phyloP scores from a whole-genome alignment of 352 stramenopile species.

The Globisporangium emineosum region DNA sequence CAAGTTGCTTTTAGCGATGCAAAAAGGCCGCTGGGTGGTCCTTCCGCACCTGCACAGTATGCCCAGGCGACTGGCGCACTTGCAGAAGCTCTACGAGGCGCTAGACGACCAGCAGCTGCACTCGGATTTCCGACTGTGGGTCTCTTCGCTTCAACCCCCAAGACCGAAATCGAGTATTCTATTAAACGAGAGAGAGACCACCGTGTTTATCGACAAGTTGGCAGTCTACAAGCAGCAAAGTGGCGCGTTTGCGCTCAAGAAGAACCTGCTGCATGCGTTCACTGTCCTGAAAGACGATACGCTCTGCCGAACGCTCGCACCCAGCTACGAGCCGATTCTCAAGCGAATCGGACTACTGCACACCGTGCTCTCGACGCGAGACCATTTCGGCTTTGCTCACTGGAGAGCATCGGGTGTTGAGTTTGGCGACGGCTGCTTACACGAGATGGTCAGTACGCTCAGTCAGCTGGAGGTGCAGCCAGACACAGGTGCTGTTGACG shows the following conservation, averaged over 20 bases:
- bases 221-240: slow-evolving; percentile 17
- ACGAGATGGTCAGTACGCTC: slow-evolving; percentile 5
- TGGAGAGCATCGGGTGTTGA: slow-evolving; percentile 11
- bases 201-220: background rate
- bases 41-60: slow-evolving; percentile 34
- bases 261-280: slow-evolving; percentile 26
- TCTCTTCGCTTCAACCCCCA: slow-evolving; percentile 24
- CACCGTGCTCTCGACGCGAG: slow-evolving; percentile 14
- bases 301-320: slow-evolving; percentile 7
- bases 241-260: slow-evolving; percentile 21
- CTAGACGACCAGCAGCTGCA: slow-evolving; percentile 32
- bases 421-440: slow-evolving; percentile 15
- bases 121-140: slow-evolving; percentile 64
- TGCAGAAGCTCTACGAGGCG: slow-evolving; percentile 31
- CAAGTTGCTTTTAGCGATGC: slow-evolving; percentile 32
- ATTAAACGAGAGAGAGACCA: background rate
- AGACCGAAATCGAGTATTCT: no score
- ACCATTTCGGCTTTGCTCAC: slow-evolving; percentile 16
- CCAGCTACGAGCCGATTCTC: slow-evolving; percentile 14
- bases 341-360: slow-evolving; percentile 28
- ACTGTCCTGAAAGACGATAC: slow-evolving; percentile 22
- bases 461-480: background rate
- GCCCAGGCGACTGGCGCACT: slow-evolving; percentile 16
- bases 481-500: slow-evolving; percentile 5
- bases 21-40: slow-evolving; percentile 56